Base-by-base conservation (phyloP, 306 rosid species). In the Vachellia collinsii region DNA sequence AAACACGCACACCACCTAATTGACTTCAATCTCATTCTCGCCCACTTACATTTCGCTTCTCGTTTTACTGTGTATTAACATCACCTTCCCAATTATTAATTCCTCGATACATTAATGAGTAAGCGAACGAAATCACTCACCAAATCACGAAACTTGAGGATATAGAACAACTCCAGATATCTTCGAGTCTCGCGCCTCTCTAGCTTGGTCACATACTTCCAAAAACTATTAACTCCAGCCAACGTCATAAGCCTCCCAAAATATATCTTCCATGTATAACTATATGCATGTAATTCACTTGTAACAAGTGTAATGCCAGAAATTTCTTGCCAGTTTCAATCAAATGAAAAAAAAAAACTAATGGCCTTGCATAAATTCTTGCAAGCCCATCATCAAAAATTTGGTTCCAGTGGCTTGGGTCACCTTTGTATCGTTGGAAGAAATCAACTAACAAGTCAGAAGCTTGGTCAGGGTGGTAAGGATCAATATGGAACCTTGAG, bases 261-360 rank as follows among this genome's bases (percentile, higher is more conserved):
- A 77, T 91, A 91, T 54, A 91, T 91, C 82, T 89, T 81, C 94
- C 94, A 89, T 3, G 94, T 91, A 72, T 85, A 91, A 90, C 91
- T 89, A 64, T 3, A 74, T 47, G 34, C 41, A 11, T 12, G 58
- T 3, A 17, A 2, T 71, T 71, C 36, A 56, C 54, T 44, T 51
- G 25, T 22, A 53, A 20, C 7, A 10, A 20, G 48, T 58, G 38
- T 42, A 22, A 3, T 5, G 59, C 25, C 44, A 10, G 44, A 14
- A 41, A 37, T 7, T 19, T 17, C 14, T 11, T 46, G 66, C 8
- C 36, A 50, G 41, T 41, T 37, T 19, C 17, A 5, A 47, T 13
- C 0, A 47, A 47, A 46, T 46, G 12, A 47, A 23, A 36, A 17
- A 38, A 39, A 16, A 43, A 20, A 38, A 51, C 79, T 0, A 39